Conservation (phyloP, 1,284 basidiomycete genomes). For the Pseudozyma sp. region DNA sequence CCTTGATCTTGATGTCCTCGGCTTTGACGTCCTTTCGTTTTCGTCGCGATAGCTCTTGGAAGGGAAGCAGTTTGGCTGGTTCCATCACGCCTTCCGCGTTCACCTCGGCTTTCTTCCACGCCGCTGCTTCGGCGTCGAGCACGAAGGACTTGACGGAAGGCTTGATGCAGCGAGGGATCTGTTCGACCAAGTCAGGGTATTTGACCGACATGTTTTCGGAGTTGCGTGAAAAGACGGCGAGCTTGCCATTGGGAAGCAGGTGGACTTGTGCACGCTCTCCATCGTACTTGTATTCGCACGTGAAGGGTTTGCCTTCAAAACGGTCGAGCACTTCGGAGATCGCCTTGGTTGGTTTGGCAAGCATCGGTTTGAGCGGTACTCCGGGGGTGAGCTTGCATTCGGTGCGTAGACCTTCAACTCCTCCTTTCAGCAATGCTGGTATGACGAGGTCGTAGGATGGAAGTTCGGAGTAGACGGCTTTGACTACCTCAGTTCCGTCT, state of each 20-base stretch:
- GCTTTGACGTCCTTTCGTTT: slow-evolving; percentile 98
- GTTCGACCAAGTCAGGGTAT: slow-evolving; percentile 95
- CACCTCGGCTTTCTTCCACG: slow-evolving; percentile 79
- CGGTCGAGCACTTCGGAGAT: slow-evolving; percentile 98
- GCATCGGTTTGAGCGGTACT: slow-evolving; percentile 97
- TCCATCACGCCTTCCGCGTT: slow-evolving; percentile 35
- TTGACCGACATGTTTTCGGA: slow-evolving; percentile 99
- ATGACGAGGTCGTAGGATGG: slow-evolving; percentile 93
- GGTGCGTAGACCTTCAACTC: slow-evolving; percentile 78
- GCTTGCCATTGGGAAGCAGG: slow-evolving; percentile 59
- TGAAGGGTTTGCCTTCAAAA: slow-evolving; percentile 94
- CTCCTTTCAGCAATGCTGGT: slow-evolving; percentile 86
- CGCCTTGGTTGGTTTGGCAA: slow-evolving; percentile 99
- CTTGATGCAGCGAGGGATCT: slow-evolving; percentile 79
- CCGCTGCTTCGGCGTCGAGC: slow-evolving; percentile 94
- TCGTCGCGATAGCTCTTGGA: slow-evolving; percentile 93
- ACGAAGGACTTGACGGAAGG: slow-evolving; percentile 85
- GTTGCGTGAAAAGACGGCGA: slow-evolving; percentile 93
- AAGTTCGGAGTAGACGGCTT: slow-evolving; percentile 93
- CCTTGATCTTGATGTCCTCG: slow-evolving; percentile 93
- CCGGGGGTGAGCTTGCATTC: slow-evolving; percentile 90
- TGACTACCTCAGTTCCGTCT: slow-evolving; percentile 81
- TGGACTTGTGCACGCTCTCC: slow-evolving; percentile 88
- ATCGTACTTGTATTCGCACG: slow-evolving; percentile 99
- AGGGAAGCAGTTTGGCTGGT: slow-evolving; percentile 81